phyloP scores from a whole-genome alignment of 2,329 filamentous ascomycete species.

The Septoria linicola region DNA sequence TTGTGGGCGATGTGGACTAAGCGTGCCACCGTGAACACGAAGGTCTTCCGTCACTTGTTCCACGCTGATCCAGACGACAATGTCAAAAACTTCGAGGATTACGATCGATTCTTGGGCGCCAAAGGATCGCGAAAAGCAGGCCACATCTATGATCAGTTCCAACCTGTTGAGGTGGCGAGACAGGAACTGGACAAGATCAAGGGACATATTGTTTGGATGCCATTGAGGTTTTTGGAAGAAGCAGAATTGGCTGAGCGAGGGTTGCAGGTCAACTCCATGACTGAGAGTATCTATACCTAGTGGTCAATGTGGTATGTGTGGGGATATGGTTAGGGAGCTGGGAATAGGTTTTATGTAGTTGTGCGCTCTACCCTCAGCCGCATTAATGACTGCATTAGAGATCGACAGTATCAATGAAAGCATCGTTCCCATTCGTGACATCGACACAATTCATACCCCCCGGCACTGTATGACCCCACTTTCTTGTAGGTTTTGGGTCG shows the following conservation, averaged over 20 bases:
- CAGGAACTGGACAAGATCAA: slow-evolving; percentile 70
- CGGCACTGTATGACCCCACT: slow-evolving; percentile 3
- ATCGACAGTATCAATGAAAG: too few relatives aligned
- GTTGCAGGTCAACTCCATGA: slow-evolving; percentile 79
- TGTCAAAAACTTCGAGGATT: slow-evolving; percentile 87
- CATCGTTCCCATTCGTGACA: too few relatives aligned
- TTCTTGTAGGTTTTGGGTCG: not conserved
- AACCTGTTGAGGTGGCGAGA: slow-evolving; percentile 70
- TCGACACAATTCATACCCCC: too few relatives aligned
- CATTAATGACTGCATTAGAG: too few relatives aligned
- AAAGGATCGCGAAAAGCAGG: slow-evolving; percentile 64
- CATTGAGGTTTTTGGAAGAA: slow-evolving; percentile 79
- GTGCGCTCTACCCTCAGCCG: too few relatives aligned
- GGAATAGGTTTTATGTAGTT: too few relatives aligned
- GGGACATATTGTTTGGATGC: slow-evolving; percentile 94
- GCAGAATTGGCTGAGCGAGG: slow-evolving; percentile 88
- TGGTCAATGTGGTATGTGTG: not conserved
- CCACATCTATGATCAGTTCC: slow-evolving; percentile 79
- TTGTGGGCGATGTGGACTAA: slow-evolving; percentile 66
- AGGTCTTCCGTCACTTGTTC: slow-evolving; percentile 75
- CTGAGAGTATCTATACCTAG: slow-evolving; percentile 80
- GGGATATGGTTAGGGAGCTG: too few relatives aligned
- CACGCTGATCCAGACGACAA: slow-evolving; percentile 87
- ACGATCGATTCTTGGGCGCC: slow-evolving; percentile 73
- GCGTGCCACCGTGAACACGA: slow-evolving; percentile 69